A percentile compares a stretch with the other conserved stretches of the same genome.
These are phyloP conservation scores for Phytophthora tubulina DNA, from an alignment of 352 stramenopile genomes.

Conservation along the genomic window DNA sequence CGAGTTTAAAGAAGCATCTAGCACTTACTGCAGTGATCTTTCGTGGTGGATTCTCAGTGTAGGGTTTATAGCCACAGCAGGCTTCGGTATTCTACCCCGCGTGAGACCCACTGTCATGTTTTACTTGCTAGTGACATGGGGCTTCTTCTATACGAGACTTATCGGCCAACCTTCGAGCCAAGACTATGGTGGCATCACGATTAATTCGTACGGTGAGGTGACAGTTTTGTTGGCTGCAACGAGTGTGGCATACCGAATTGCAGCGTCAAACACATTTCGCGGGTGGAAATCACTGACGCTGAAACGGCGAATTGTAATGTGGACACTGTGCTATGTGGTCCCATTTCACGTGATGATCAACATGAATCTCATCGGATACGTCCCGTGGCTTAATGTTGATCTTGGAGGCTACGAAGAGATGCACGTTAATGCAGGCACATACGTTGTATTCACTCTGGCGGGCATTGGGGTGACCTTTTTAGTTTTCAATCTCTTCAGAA, in stretches of 20 bases:
- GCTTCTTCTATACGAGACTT: constrained; percentile 79
- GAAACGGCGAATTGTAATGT: constrained; percentile 57
- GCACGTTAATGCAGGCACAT: constrained; percentile 63
- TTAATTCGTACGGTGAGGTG: constrained; percentile 67
- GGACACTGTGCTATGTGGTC: constrained; percentile 69
- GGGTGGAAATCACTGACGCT: constrained; percentile 47
- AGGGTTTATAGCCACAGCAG: constrained; percentile 46
- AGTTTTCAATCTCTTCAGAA: constrained; percentile 48
- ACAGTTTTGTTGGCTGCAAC: constrained; percentile 69
- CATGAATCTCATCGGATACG: constrained; percentile 76
- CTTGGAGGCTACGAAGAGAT: constrained; percentile 69
- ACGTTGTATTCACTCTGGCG: constrained; percentile 61
- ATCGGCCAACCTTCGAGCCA: constrained; percentile 68
- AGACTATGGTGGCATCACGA: constrained; percentile 63
- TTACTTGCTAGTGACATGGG: constrained; percentile 63
- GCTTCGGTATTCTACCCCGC: constrained; percentile 62
- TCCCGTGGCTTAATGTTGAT: constrained; percentile 80
- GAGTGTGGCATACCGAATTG: constrained; percentile 54
- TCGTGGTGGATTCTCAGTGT: constrained; percentile 75
- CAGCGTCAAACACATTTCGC: constrained; percentile 55
- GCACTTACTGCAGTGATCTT: constrained; percentile 72
- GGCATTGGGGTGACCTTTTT: constrained; percentile 43
- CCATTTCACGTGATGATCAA: constrained; percentile 81
- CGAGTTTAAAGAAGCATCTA: constrained; percentile 68
- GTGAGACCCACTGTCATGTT: constrained; percentile 58